Conservation (phyloP, 257 asterid species). For the Solanum medicagineum region DNA sequence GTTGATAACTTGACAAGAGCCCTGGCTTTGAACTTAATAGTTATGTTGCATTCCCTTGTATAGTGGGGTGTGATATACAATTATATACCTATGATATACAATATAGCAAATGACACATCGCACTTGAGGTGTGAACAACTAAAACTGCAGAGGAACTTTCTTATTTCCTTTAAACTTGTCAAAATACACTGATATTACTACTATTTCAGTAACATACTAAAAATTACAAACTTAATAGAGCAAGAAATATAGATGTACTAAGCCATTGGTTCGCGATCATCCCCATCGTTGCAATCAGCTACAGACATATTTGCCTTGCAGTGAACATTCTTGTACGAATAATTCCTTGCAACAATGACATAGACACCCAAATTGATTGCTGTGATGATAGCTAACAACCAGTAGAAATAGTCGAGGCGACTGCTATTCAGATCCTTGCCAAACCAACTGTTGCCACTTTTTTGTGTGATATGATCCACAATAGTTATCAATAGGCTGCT, state of each 20-base stretch:
- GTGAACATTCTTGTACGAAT: conserved; percentile 61
- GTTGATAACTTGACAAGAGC: too few relatives aligned
- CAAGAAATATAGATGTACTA: neutral
- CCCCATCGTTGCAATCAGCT: neutral
- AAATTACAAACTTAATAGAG: neutral
- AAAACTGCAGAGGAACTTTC: neutral
- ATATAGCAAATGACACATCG: neutral
- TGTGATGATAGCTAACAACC: conserved; percentile 33
- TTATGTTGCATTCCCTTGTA: neutral
- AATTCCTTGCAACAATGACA: conserved; percentile 35
- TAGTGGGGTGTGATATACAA: neutral
- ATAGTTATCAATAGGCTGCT: conserved; percentile 53
- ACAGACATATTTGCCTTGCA: neutral
- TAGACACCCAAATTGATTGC: conserved; percentile 32
- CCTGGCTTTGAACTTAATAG: too few relatives aligned
- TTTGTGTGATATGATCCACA: conserved; percentile 43
- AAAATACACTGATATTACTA: neutral
- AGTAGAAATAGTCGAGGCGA: conserved; percentile 19
- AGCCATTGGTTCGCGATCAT: neutral
- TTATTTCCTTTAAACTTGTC: neutral
- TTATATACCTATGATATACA: neutral
- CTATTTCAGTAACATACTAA: neutral
- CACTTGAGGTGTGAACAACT: neutral
- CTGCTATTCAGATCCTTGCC: conserved; percentile 26
- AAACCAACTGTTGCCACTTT: conserved; percentile 40